Conservation (phyloP, 495 filamentous ascomycete genomes). For the Xylaria sp. region DNA sequence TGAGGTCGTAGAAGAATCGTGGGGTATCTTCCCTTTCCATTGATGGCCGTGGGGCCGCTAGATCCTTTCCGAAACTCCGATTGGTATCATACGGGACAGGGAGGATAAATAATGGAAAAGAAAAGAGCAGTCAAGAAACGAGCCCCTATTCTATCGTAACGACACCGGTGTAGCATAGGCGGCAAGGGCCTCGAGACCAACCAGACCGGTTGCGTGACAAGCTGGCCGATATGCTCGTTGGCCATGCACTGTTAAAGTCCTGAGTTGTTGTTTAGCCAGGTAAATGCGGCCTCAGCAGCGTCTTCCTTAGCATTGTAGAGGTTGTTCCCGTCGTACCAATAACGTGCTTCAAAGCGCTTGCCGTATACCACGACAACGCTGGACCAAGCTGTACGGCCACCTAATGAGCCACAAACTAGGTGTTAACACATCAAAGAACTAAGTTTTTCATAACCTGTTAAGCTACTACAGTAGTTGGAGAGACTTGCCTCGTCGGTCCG, state of each 20-base stretch:
- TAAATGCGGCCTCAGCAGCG: slow-evolving; percentile 79
- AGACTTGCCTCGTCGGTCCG: slow-evolving; percentile 76
- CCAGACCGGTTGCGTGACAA: not conserved
- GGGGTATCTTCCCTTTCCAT: slow-evolving; percentile 30
- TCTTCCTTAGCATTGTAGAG: slow-evolving; percentile 89
- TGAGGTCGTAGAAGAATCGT: slow-evolving; percentile 22
- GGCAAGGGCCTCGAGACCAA: not conserved
- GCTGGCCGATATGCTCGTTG: slow-evolving; percentile 14
- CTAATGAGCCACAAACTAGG: slow-evolving; percentile 48
- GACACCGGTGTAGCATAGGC: slow-evolving; percentile 21
- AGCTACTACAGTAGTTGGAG: slow-evolving; percentile 19
- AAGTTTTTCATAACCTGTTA: not conserved
- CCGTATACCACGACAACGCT: slow-evolving; percentile 69
- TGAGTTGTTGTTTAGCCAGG: slow-evolving; percentile 47
- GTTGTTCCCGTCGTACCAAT: slow-evolving; percentile 90
- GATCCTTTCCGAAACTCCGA: slow-evolving; percentile 44
- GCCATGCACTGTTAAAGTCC: slow-evolving; percentile 34
- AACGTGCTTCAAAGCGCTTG: slow-evolving; percentile 68
- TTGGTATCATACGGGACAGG: slow-evolving; percentile 42
- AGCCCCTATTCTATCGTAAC: slow-evolving; percentile 12
- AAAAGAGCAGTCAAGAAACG: slow-evolving; percentile 19
- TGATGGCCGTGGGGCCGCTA: slow-evolving; percentile 42
- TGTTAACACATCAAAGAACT: slow-evolving; percentile 24
- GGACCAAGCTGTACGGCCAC: slow-evolving; percentile 92
- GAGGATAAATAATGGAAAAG: slow-evolving; percentile 27